phyloP scores from a whole-genome alignment of 345 rosid genomes.

The Mangifera indica region DNA sequence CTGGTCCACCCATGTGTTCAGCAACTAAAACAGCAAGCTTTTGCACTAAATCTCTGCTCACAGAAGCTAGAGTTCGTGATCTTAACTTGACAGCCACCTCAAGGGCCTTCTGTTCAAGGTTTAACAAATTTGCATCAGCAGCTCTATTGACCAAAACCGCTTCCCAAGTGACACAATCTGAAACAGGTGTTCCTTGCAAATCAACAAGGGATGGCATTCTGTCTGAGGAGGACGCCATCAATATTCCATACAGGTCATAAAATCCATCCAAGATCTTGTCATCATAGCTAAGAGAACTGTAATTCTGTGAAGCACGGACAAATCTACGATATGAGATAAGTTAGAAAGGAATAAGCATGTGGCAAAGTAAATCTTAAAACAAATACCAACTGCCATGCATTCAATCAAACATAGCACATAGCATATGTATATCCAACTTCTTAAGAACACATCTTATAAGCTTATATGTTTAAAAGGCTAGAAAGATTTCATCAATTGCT shows the following conservation, averaged over 20 bases:
- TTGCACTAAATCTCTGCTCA: constrained; percentile 50
- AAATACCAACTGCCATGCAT: not conserved
- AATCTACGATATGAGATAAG: constrained; percentile 58
- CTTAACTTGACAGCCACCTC: constrained; percentile 62
- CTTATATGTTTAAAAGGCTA: not conserved
- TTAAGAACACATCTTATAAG: not conserved
- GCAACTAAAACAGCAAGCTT: constrained; percentile 79
- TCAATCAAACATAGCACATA: not conserved
- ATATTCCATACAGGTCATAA: constrained; percentile 76
- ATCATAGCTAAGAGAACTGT: constrained; percentile 88
- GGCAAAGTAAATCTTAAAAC: constrained; percentile 25
- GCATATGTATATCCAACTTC: not conserved
- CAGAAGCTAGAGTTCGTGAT: constrained; percentile 42
- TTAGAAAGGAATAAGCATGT: constrained; percentile 44
- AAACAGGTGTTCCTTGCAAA: constrained; percentile 70
- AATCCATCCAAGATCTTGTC: constrained; percentile 98
- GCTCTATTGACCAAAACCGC: constrained; percentile 84
- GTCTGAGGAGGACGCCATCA: constrained; percentile 50
- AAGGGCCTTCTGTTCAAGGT: constrained; percentile 76
- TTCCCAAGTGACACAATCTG: constrained; percentile 70
- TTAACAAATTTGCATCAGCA: constrained; percentile 67
- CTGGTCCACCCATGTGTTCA: constrained; percentile 92
- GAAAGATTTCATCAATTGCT: not conserved
- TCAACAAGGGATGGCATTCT: constrained; percentile 86
- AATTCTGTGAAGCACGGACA: constrained; percentile 74